Conservation (phyloP, 352 stramenopile genomes). For the Thraustotheca clavata region DNA sequence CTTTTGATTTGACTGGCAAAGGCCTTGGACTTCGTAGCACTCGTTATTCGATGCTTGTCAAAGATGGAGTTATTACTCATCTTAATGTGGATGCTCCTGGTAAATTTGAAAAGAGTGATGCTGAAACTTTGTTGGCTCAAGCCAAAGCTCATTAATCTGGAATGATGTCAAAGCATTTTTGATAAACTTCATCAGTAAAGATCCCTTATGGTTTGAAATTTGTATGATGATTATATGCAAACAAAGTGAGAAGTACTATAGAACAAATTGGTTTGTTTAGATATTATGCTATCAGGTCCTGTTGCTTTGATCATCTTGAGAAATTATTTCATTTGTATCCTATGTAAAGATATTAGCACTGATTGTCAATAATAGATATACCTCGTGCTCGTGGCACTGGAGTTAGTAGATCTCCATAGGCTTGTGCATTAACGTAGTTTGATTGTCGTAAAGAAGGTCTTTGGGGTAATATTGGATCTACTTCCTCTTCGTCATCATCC, state of each 20-base stretch:
- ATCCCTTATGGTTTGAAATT: too few relatives aligned
- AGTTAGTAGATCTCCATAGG: background rate
- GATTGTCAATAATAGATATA: too few relatives aligned
- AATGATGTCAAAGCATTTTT: too few relatives aligned
- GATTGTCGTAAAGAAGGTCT: background rate
- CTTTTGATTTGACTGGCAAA: background rate
- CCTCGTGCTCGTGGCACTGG: background rate
- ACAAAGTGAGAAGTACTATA: too few relatives aligned
- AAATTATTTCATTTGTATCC: too few relatives aligned
- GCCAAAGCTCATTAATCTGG: too few relatives aligned
- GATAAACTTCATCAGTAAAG: too few relatives aligned
- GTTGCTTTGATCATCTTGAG: too few relatives aligned
- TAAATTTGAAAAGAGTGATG: slow-evolving; percentile 6
- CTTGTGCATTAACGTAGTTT: background rate
- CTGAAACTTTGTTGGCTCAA: slow-evolving; percentile 2
- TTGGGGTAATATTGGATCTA: background rate
- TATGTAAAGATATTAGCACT: too few relatives aligned
- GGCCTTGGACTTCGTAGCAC: background rate
- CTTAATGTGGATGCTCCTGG: slow-evolving; percentile 5
- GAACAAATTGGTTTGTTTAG: too few relatives aligned
- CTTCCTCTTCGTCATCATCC: background rate
- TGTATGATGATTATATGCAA: too few relatives aligned
- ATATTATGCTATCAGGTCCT: too few relatives aligned
- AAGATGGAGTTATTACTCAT: background rate
- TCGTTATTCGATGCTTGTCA: background rate